Conservation (phyloP, 441 rosid genomes). For the Brassica hybrid region DNA sequence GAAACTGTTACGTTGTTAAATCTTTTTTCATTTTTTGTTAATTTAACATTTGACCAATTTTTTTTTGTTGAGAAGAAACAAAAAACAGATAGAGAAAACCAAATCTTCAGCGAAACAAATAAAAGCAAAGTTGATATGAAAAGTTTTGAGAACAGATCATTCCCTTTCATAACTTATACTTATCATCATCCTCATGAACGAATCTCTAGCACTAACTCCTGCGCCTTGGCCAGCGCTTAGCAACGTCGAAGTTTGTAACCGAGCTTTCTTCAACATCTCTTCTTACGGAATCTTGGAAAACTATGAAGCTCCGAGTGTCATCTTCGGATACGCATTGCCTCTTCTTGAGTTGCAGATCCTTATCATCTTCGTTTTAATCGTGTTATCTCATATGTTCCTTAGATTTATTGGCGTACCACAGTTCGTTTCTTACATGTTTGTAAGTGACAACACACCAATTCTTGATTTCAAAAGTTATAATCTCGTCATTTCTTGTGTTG, state of each 20-base stretch:
- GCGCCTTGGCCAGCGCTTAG: slow-evolving; percentile 11
- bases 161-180: too few relatives aligned
- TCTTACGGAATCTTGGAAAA: slow-evolving; percentile 34
- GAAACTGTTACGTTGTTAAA: not conserved
- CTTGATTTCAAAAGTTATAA: not conserved
- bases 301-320: slow-evolving; percentile 11
- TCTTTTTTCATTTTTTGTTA: not conserved
- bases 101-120: not conserved
- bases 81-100: not conserved
- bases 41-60: not conserved
- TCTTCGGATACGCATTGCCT: slow-evolving; percentile 42
- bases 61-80: not conserved
- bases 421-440: slow-evolving; percentile 39
- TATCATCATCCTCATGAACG: too few relatives aligned
- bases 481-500: not conserved
- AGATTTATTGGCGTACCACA: slow-evolving; percentile 36
- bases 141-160: not conserved
- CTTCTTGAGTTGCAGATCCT: slow-evolving; percentile 40
- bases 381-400: slow-evolving; percentile 31
- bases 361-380: slow-evolving; percentile 27
- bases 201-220: not conserved
- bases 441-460: too few relatives aligned
- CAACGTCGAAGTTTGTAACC: slow-evolving; percentile 23
- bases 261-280: slow-evolving; percentile 33
- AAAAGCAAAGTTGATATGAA: not conserved